phyloP scores from a whole-genome alignment of 73 alveolate species.

The Durusdinium trenchii region DNA sequence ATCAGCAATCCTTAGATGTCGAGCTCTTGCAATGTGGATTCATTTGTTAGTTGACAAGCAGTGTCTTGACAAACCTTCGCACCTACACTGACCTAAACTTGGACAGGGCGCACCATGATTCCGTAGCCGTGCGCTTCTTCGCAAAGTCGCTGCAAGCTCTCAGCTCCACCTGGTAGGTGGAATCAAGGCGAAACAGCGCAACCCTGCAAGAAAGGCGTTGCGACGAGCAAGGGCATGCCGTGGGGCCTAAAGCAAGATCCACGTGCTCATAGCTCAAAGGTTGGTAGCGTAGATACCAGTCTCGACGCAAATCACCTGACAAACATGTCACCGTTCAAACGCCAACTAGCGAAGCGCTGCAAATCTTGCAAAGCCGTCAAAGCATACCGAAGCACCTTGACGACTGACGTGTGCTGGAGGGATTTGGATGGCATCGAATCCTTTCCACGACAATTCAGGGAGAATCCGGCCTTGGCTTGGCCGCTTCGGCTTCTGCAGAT shows the following conservation, averaged over 20 bases:
- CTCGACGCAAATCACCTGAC: constrained; percentile 49
- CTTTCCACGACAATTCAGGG: constrained; percentile 82
- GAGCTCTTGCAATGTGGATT: too few species aligned
- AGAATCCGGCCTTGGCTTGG: constrained; percentile 63
- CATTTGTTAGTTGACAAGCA: background rate
- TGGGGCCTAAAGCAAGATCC: constrained; percentile 60
- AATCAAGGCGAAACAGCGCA: background rate
- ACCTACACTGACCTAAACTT: background rate
- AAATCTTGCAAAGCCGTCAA: background rate
- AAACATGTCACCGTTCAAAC: background rate
- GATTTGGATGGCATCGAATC: constrained; percentile 94
- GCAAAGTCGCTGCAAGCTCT: constrained; percentile 81
- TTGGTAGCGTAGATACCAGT: constrained; percentile 91
- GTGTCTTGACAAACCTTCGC: background rate
- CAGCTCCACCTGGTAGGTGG: constrained; percentile 36
- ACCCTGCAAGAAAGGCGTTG: background rate
- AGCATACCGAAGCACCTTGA: background rate
- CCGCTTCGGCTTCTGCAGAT: background rate
- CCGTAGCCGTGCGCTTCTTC: constrained; percentile 73
- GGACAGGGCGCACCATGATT: constrained; percentile 51
- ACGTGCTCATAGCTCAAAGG: constrained; percentile 78
- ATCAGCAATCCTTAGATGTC: constrained; percentile 82
- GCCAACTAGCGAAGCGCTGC: background rate
- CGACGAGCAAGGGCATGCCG: background rate
- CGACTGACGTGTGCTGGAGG: constrained; percentile 94